Base-by-base conservation (phyloP, 2,329 filamentous ascomycete genomes). In the Diaporthe citriasiana region DNA sequence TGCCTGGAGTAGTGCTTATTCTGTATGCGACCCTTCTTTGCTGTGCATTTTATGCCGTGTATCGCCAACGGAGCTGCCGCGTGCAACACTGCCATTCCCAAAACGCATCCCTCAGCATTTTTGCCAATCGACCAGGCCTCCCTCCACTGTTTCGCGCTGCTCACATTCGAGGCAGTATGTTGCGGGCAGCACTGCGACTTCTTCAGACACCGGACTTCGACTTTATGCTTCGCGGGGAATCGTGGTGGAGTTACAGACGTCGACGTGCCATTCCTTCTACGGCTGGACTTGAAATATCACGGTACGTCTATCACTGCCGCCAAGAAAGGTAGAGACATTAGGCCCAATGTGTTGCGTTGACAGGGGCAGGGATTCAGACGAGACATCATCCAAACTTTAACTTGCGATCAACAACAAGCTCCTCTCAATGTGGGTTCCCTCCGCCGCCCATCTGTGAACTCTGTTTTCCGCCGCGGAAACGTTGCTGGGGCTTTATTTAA, bases 301-400 rank as follows among this genome's bases (percentile, higher is more conserved):
- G 22, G 0, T 66, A 66, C 51, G 63, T 17, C 63, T 27, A 66
- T 51, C 63, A 38, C 30, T 25, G 22, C 27, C 22, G 63, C 63
- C 63, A 66, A 66, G 63, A 50, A 51, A 66, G 42, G 45, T 66
- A 66, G 45, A 66, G 45, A 66, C 51, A 66, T 51, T 45, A 66
- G 63, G 63, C 45, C 45, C 19, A 38, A 51, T 38, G 33, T 66
- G 22, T 38, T 66, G 63, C 22, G 45, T 38, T 51, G 63, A 66
- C 63, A 66, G 63, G 60, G 60, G 63, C 45, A 66, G 63, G 45
- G 45, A 45, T 25, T 51, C 30, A 66, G 45, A 51, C 45, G 63
- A 66, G 63, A 66, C 63, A 66, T 66, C 63, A 51, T 66, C 63
- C 63, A 66, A 66, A 66, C 63, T 66, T 66, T 51, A 66, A 66